A percentile compares a stretch with the other conserved stretches of the same genome.
These are phyloP conservation scores for Scorias spongiosa DNA, from an alignment of 2,329 filamentous ascomycete genomes.

Conservation along the genomic window DNA sequence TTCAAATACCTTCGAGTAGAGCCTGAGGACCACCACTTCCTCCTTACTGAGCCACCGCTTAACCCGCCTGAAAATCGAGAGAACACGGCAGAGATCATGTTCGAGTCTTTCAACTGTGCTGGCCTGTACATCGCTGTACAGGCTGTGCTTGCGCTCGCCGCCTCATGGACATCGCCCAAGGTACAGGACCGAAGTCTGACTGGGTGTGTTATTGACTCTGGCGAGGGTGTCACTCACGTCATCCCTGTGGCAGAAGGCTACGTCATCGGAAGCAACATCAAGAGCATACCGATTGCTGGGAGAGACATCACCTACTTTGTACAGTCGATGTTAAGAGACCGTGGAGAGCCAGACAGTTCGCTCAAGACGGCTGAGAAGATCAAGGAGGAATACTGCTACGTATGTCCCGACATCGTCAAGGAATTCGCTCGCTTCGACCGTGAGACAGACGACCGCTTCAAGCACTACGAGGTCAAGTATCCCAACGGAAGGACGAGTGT, in stretches of 20 bases:
- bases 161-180: constrained; percentile 97
- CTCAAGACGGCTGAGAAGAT: constrained; percentile 96
- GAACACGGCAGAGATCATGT: constrained; percentile 98
- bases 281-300: constrained; percentile 94
- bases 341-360: constrained; percentile 90
- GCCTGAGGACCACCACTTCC: constrained; percentile 96
- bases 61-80: constrained; percentile 98
- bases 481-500: constrained; percentile 70
- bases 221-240: constrained; percentile 97
- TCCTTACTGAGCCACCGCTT: constrained; percentile 93
- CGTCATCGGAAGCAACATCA: constrained; percentile 97
- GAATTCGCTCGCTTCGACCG: constrained; percentile 91
- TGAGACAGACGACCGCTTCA: constrained; percentile 70
- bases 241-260: constrained; percentile 98
- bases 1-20: constrained; percentile 98
- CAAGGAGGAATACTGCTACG: constrained; percentile 98
- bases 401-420: constrained; percentile 97
- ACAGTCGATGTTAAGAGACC: constrained; percentile 85
- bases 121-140: constrained; percentile 98
- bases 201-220: constrained; percentile 95
- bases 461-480: constrained; percentile 74
- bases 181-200: constrained; percentile 91
- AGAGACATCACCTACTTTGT: constrained; percentile 99
- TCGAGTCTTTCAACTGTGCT: constrained; percentile 98
- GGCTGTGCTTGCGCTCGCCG: constrained; percentile 86